Conservation (phyloP, 257 asterid species). For the Thymus mandschuricus region DNA sequence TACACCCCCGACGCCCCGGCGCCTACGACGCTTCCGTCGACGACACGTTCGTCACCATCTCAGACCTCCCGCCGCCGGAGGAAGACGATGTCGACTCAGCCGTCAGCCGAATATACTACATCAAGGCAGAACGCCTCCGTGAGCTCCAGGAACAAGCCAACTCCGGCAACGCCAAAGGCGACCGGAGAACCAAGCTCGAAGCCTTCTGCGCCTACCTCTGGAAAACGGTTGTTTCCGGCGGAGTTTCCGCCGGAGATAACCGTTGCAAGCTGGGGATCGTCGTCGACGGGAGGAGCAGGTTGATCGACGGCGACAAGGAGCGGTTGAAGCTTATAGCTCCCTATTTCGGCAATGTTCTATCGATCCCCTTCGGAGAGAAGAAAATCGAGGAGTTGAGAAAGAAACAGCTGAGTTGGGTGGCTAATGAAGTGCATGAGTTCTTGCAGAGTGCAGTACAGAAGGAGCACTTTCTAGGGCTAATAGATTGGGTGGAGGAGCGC, state of each 20-base stretch:
- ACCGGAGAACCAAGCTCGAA: slow-evolving; percentile 52
- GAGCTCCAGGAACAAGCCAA: slow-evolving; percentile 59
- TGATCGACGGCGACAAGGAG: slow-evolving; percentile 34
- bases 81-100: slow-evolving; percentile 20
- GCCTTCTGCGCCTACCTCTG: slow-evolving; percentile 72
- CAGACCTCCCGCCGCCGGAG: slow-evolving; percentile 30
- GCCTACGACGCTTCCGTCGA: slow-evolving; percentile 39
- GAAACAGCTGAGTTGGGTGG: slow-evolving; percentile 46
- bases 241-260: background rate
- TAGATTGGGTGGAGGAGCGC: slow-evolving; percentile 75
- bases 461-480: slow-evolving; percentile 73
- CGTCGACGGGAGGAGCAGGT: slow-evolving; percentile 68
- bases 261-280: slow-evolving; percentile 59
- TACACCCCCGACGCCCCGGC: slow-evolving; percentile 55
- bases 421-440: slow-evolving; percentile 51
- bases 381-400: slow-evolving; percentile 41
- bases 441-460: slow-evolving; percentile 37
- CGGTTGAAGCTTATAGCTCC: slow-evolving; percentile 11
- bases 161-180: background rate
- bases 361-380: slow-evolving; percentile 66
- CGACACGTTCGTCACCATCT: slow-evolving; percentile 41
- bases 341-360: slow-evolving; percentile 68
- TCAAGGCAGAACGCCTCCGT: slow-evolving; percentile 40
- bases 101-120: slow-evolving; percentile 63
- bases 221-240: slow-evolving; percentile 49